Conservation (phyloP, 805 yeast species). For the Isabelozyma rhagii region DNA sequence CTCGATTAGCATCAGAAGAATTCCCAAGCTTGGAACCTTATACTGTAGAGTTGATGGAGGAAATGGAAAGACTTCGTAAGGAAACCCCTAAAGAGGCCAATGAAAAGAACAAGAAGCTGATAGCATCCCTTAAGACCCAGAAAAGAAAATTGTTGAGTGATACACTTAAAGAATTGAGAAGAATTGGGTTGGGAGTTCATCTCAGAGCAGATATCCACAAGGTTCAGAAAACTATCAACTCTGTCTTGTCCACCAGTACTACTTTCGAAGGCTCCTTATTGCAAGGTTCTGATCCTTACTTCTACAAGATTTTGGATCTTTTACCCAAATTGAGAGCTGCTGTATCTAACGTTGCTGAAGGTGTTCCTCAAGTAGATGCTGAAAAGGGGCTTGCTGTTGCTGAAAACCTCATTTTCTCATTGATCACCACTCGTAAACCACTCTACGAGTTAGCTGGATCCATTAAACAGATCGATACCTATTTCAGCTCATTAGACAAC, state of each 20-base stretch:
- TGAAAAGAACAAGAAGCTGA: slow-evolving; percentile 61
- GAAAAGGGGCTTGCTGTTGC: slow-evolving; percentile 73
- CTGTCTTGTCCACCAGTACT: slow-evolving; percentile 54
- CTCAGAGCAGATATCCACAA: slow-evolving; percentile 64
- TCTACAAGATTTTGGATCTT: slow-evolving; percentile 70
- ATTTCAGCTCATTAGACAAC: slow-evolving; percentile 11
- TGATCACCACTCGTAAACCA: slow-evolving; percentile 54
- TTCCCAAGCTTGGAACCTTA: slow-evolving; percentile 52
- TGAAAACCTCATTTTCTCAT: slow-evolving; percentile 63
- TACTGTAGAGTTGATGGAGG: slow-evolving; percentile 52
- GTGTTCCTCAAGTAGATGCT: slow-evolving; percentile 70
- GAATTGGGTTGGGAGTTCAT: slow-evolving; percentile 71
- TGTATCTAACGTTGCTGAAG: slow-evolving; percentile 59
- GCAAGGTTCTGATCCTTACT: slow-evolving; percentile 47
- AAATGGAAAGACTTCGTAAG: slow-evolving; percentile 59
- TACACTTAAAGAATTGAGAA: slow-evolving; percentile 66
- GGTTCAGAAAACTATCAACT: slow-evolving; percentile 47
- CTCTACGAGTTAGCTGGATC: slow-evolving; percentile 30
- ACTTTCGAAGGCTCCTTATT: slow-evolving; percentile 39
- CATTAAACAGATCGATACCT: slow-evolving; percentile 9
- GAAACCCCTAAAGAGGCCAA: slow-evolving; percentile 80
- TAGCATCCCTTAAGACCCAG: slow-evolving; percentile 74
- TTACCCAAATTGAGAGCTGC: slow-evolving; percentile 75
- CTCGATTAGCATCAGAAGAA: slow-evolving; percentile 25
- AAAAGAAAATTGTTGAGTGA: slow-evolving; percentile 77